A percentile compares a stretch with the other conserved stretches of the same genome.
These are phyloP conservation scores for Sphaceloma murrayae DNA, from an alignment of 2,329 filamentous ascomycete genomes.

Conservation along the genomic window DNA sequence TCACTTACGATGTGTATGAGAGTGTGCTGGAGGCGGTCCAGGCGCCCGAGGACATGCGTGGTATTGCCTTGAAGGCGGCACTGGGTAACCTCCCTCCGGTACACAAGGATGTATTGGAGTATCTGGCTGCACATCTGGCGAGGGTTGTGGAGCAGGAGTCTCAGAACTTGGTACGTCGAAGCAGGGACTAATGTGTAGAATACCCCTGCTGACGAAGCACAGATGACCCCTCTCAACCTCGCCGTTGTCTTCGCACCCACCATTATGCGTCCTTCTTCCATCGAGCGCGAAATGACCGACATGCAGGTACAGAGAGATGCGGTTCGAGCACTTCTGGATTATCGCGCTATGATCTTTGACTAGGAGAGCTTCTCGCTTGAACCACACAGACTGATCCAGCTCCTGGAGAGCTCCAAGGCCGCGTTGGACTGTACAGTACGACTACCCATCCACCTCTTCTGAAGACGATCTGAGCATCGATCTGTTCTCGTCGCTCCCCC, in stretches of 20 bases:
- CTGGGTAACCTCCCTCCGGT: slow-evolving; percentile 70
- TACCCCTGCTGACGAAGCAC: slow-evolving; percentile 23
- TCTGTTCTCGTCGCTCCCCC: too few relatives aligned
- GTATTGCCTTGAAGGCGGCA: slow-evolving; percentile 60
- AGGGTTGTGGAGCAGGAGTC: slow-evolving; percentile 73
- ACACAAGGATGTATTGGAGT: slow-evolving; percentile 84
- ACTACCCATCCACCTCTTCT: too few relatives aligned
- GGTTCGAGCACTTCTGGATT: slow-evolving; percentile 87
- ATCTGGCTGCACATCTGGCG: slow-evolving; percentile 85
- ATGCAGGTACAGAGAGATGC: slow-evolving; percentile 88
- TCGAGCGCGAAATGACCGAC: slow-evolving; percentile 92
- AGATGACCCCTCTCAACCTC: slow-evolving; percentile 95
- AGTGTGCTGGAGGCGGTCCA: slow-evolving; percentile 62
- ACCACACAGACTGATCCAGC: background rate
- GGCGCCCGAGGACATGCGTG: slow-evolving; percentile 57
- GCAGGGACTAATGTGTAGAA: background rate
- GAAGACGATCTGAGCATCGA: too few relatives aligned
- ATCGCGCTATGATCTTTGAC: slow-evolving; percentile 69
- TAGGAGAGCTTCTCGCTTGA: background rate
- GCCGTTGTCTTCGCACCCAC: slow-evolving; percentile 97
- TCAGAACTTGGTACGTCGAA: slow-evolving; percentile 63
- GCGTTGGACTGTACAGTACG: slow-evolving; percentile 3
- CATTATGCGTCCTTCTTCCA: slow-evolving; percentile 82
- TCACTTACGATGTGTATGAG: slow-evolving; percentile 91
- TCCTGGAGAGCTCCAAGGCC: slow-evolving; percentile 1